These are phyloP conservation scores for Tolypocladium nubicola DNA, from an alignment of 2,329 filamentous ascomycete genomes.

Conservation along the genomic window DNA sequence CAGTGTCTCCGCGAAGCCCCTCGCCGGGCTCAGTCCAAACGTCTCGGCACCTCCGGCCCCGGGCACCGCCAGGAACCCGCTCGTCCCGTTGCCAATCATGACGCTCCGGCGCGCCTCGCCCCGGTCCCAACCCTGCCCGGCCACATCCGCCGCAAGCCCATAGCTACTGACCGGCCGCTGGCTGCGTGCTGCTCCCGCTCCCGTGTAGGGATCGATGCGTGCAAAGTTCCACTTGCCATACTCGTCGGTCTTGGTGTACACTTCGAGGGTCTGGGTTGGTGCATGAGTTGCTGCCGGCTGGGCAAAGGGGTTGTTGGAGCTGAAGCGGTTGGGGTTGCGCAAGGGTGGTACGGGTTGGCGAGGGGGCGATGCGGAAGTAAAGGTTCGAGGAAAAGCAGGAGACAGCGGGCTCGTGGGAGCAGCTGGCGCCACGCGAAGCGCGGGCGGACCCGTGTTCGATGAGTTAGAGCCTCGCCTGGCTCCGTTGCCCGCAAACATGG, in stretches of 20 bases:
- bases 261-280: conserved; percentile 44
- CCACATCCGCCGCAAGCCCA: conserved; percentile 42
- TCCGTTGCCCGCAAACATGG: conserved; percentile 18
- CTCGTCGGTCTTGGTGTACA: conserved; percentile 50
- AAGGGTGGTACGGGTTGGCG: conserved; percentile 15
- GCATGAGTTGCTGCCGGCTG: conserved; percentile 18
- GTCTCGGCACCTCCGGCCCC: conserved; percentile 7
- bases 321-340: conserved; percentile 32
- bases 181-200: conserved; percentile 10
- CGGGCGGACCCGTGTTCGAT: conserved; percentile 9
- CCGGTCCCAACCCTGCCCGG: conserved; percentile 37
- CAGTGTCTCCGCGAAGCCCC: conserved; percentile 12
- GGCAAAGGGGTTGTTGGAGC: conserved; percentile 51
- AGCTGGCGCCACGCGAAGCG: conserved; percentile 9
- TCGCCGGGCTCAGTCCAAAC: conserved; percentile 2
- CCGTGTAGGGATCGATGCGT: conserved; percentile 28
- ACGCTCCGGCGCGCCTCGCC: conserved; percentile 43
- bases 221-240: conserved; percentile 49
- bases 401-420: conserved; percentile 11
- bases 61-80: conserved; percentile 44
- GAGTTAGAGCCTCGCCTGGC: conserved; percentile 21
- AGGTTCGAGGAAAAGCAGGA: neutral
- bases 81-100: conserved; percentile 39
- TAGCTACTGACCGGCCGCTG: conserved; percentile 43
- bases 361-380: conserved; percentile 7